Conservation (phyloP, 768 basidiomycete genomes). For the Heimioporus sp. region DNA sequence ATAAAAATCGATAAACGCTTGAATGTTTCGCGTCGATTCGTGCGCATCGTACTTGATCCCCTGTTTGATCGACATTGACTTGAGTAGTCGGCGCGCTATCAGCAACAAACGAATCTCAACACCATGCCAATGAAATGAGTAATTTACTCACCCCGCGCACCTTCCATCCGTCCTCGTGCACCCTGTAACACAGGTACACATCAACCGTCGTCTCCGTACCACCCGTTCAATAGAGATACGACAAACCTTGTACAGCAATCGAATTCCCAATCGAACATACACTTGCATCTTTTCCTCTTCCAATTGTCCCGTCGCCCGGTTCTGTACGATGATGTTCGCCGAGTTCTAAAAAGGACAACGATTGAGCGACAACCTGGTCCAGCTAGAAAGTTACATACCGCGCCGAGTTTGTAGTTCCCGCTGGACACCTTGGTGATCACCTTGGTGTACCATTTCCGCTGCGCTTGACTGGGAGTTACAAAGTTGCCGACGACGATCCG, state of each 20-base stretch:
- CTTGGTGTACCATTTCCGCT: slow-evolving; percentile 96
- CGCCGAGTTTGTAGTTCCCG: slow-evolving; percentile 88
- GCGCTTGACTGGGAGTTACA: slow-evolving; percentile 91
- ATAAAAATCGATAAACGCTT: slow-evolving; percentile 87
- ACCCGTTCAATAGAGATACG: neutral
- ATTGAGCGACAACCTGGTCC: neutral
- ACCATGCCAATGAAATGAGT: neutral
- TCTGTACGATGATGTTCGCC: slow-evolving; percentile 97
- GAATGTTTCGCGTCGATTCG: slow-evolving; percentile 81
- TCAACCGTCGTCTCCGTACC: neutral
- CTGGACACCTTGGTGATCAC: slow-evolving; percentile 82
- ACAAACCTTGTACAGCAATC: slow-evolving; percentile 80
- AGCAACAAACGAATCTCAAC: slow-evolving; percentile 40
- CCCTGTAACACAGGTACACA: slow-evolving; percentile 43
- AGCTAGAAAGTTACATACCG: slow-evolving; percentile 44
- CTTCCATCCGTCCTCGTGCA: slow-evolving; percentile 85
- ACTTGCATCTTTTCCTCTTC: slow-evolving; percentile 99
- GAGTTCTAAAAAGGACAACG: slow-evolving; percentile 61
- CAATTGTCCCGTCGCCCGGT: slow-evolving; percentile 84
- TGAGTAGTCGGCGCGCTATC: slow-evolving; percentile 65
- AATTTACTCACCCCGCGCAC: slow-evolving; percentile 62
- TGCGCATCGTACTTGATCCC: slow-evolving; percentile 90
- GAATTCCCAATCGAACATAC: slow-evolving; percentile 90
- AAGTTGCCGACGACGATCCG: slow-evolving; percentile 91
- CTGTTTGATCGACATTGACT: slow-evolving; percentile 90